Percentiles rank a stretch among this genome's conserved stretches.
Conservation (phyloP, 2,329 filamentous ascomycete species). For the Waltergamsia citrina region DNA sequence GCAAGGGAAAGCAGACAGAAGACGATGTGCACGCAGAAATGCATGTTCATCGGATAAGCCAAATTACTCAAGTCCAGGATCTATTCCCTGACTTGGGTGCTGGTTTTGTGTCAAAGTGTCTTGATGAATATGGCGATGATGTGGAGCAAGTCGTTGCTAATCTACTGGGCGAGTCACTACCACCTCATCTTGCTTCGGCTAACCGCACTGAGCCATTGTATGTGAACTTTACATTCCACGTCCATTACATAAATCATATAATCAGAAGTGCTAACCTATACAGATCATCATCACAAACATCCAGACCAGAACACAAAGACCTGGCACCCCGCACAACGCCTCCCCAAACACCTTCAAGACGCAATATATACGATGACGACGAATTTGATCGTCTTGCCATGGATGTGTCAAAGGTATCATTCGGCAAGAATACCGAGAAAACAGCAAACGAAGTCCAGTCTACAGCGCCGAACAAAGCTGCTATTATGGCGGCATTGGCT, state of each 20-base stretch:
- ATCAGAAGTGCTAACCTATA: slow-evolving; percentile 10
- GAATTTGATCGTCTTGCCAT: slow-evolving; percentile 65
- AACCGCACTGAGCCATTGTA: slow-evolving; percentile 58
- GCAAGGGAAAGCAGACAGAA: slow-evolving; percentile 41
- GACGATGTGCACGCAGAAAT: slow-evolving; percentile 36
- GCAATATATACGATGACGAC: slow-evolving; percentile 73
- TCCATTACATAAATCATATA: neutral
- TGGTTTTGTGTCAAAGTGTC: slow-evolving; percentile 67
- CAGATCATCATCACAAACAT: slow-evolving; percentile 12
- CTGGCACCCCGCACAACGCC: slow-evolving; percentile 53
- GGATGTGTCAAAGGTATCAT: slow-evolving; percentile 59
- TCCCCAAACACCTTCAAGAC: slow-evolving; percentile 45
- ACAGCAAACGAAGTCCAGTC: slow-evolving; percentile 64
- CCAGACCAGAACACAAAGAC: slow-evolving; percentile 17
- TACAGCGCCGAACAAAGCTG: slow-evolving; percentile 64
- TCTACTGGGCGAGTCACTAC: slow-evolving; percentile 69
- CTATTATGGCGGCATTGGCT: slow-evolving; percentile 79
- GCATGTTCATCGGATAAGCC: slow-evolving; percentile 73
- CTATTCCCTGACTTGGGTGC: slow-evolving; percentile 82
- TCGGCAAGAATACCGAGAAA: slow-evolving; percentile 59
- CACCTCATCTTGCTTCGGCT: slow-evolving; percentile 52
- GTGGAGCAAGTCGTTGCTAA: slow-evolving; percentile 74
- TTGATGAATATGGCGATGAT: slow-evolving; percentile 71
- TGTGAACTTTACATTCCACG: slow-evolving; percentile 15
- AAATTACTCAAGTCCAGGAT: slow-evolving; percentile 86